Evolutionary conservation across 371 early-diverging fungal species (phyloP).

Genomic region (Mucor plumbeus): DNA sequence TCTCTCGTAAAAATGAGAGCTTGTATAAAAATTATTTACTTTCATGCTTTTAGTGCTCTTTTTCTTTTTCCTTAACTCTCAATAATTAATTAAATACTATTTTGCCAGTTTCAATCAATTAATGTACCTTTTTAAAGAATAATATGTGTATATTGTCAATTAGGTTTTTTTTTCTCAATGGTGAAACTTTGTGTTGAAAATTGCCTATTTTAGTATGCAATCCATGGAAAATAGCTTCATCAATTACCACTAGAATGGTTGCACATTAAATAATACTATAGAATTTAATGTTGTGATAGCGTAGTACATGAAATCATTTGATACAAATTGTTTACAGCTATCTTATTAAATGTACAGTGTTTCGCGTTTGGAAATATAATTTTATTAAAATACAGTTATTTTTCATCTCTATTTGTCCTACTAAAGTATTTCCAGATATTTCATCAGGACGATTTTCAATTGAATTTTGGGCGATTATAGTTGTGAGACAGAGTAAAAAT

Average conservation of each 20-base stretch:
- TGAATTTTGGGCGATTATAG: too few species aligned
- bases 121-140: background rate
- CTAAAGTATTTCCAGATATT: too few species aligned
- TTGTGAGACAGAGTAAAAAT: too few species aligned
- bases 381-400: too few species aligned
- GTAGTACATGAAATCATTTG: slow-evolving; percentile 6
- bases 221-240: slow-evolving; percentile 4
- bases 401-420: too few species aligned
- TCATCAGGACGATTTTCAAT: too few species aligned
- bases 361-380: too few species aligned
- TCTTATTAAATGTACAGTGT: background rate
- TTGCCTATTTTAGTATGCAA: background rate
- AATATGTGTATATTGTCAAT: background rate
- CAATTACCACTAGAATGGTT: slow-evolving; percentile 5
- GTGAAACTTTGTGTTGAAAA: slow-evolving; percentile 4
- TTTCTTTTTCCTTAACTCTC: background rate
- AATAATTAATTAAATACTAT: too few species aligned
- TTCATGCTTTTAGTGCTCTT: slow-evolving; percentile 1
- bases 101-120: too few species aligned
- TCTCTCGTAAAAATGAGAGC: background rate
- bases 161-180: background rate
- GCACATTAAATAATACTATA: slow-evolving; percentile 3
- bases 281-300: background rate
- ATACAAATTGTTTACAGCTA: background rate
- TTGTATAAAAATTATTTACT: slow-evolving; percentile 6